Base-by-base conservation (phyloP, 2,329 filamentous ascomycete species). In the Colletotrichum sp. region DNA sequence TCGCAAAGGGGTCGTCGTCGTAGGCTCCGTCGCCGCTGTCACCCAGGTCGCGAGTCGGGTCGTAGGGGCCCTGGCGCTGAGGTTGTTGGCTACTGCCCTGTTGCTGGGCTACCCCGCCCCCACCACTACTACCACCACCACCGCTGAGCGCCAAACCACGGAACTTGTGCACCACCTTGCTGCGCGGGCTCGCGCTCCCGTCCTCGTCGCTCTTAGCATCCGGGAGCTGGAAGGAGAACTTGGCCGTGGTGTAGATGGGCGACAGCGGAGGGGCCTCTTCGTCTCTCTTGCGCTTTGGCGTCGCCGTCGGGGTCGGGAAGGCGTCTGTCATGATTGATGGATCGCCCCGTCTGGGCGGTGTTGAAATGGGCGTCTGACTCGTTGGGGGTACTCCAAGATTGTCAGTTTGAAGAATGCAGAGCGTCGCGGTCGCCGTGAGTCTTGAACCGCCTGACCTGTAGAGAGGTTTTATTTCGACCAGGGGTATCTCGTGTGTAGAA, bases 161-260 rank as follows among this genome's bases (percentile, higher is more conserved):
- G 81, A 92, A 90, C 78, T 85, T 85, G 79, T 88, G 87, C 52
- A 87, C 88, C 55, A 91, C 88, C 69, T 82, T 87, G 56, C 87
- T 87, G 69, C 87, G 85, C n/a, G 90, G 89, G 77, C 90, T 91
- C 77, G 82, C 85, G 79, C 83, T 87, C 73, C 89, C 89, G 66
- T 89, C 88, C 34, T 88, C 86, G 55, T 81, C 76, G 32, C 80
- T 70, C 43, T 82, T 73, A 74, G 81, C 65, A 38, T 80, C 74
- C 77, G 83, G 69, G 59, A 81, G 77, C 71, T 88, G 85, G 78
- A 90, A 90, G 2, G 87, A 86, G 81, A 90, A 90, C 63, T 83
- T 80, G 74, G 75, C 38, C 71, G 69, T 58, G 38, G 71, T 69
- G 64, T 69, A 69, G 71, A 83, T 77, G n/a, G 85, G 83, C 8